Conservation (phyloP, 257 asterid genomes). For the Petunia axillaris region DNA sequence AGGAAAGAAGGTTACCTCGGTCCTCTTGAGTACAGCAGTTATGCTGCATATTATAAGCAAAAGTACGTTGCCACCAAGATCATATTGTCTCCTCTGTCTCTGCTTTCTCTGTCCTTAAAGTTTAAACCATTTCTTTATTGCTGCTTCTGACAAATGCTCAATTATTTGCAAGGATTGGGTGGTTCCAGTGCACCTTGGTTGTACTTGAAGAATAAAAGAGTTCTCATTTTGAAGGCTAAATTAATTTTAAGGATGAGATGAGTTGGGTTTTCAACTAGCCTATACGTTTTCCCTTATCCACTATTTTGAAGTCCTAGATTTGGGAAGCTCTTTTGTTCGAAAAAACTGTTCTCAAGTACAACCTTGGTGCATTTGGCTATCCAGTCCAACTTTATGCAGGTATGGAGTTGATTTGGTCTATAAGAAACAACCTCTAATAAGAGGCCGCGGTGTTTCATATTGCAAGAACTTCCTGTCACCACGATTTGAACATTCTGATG, state of each 20-base stretch:
- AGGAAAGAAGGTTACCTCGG: slow-evolving; percentile 99
- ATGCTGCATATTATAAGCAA: slow-evolving; percentile 95
- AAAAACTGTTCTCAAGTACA: slow-evolving; percentile 34
- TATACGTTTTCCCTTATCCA: not conserved
- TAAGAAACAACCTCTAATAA: slow-evolving; percentile 80
- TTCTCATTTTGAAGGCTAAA: slow-evolving; percentile 36
- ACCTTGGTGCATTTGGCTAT: slow-evolving; percentile 44
- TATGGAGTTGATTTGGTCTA: slow-evolving; percentile 87
- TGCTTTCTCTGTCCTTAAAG: slow-evolving; percentile 25
- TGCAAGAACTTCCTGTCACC: slow-evolving; percentile 98
- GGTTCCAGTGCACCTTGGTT: slow-evolving; percentile 38
- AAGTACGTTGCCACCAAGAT: slow-evolving; percentile 58
- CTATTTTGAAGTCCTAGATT: slow-evolving; percentile 32
- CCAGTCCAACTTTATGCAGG: slow-evolving; percentile 50
- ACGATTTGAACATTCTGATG: slow-evolving; percentile 89
- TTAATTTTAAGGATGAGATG: slow-evolving; percentile 19
- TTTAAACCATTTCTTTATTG: slow-evolving; percentile 16
- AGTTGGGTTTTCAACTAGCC: not conserved
- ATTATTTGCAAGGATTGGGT: slow-evolving; percentile 36
- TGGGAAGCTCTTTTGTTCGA: slow-evolving; percentile 24
- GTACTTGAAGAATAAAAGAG: slow-evolving; percentile 32
- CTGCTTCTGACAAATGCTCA: slow-evolving; percentile 36
- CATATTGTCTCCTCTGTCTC: slow-evolving; percentile 24
- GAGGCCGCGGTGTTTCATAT: slow-evolving; percentile 98
- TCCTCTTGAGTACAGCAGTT: slow-evolving; percentile 93